phyloP scores from a whole-genome alignment of 2,329 filamentous ascomycete genomes.

The Aspergillus viridinutans region DNA sequence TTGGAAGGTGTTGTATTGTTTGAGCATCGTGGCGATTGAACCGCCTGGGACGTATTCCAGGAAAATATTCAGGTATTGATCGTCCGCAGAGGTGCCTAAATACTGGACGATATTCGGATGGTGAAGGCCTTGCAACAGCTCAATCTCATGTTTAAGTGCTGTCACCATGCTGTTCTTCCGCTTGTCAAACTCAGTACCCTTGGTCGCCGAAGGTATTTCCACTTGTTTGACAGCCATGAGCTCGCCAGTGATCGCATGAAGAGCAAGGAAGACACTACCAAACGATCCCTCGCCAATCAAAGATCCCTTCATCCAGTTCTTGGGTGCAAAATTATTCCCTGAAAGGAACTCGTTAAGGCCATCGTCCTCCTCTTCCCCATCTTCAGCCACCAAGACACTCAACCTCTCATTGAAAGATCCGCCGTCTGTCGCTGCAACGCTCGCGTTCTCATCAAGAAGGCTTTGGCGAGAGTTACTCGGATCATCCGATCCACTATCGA shows the following conservation, averaged over 20 bases:
- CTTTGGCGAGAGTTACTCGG: slow-evolving; percentile 72
- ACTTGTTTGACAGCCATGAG: slow-evolving; percentile 98
- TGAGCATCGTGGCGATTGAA: slow-evolving; percentile 96
- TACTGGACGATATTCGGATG: slow-evolving; percentile 98
- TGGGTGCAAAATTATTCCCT: slow-evolving; percentile 90
- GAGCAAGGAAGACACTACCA: slow-evolving; percentile 87
- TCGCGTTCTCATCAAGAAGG: slow-evolving; percentile 80
- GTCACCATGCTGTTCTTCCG: slow-evolving; percentile 98
- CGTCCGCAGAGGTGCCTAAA: slow-evolving; percentile 86
- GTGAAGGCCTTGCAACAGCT: slow-evolving; percentile 84
- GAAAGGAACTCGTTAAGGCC: slow-evolving; percentile 86
- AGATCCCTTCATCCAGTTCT: slow-evolving; percentile 99
- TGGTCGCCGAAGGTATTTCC: slow-evolving; percentile 76
- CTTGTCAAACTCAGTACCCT: slow-evolving; percentile 73
- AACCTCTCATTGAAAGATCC: slow-evolving; percentile 79
- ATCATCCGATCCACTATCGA: slow-evolving; percentile 61
- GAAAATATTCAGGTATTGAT: slow-evolving; percentile 97
- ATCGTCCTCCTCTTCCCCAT: slow-evolving; percentile 87
- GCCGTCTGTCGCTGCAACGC: slow-evolving; percentile 57
- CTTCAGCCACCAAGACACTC: slow-evolving; percentile 78
- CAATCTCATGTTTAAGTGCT: slow-evolving; percentile 93
- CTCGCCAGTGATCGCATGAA: slow-evolving; percentile 94
- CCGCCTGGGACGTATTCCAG: slow-evolving; percentile 97
- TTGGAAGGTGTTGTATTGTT: slow-evolving; percentile 92
- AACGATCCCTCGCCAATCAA: slow-evolving; percentile 97